These are phyloP conservation scores for Mycena sanguinolenta DNA, from an alignment of 768 basidiomycete genomes.

Conservation along the genomic window DNA sequence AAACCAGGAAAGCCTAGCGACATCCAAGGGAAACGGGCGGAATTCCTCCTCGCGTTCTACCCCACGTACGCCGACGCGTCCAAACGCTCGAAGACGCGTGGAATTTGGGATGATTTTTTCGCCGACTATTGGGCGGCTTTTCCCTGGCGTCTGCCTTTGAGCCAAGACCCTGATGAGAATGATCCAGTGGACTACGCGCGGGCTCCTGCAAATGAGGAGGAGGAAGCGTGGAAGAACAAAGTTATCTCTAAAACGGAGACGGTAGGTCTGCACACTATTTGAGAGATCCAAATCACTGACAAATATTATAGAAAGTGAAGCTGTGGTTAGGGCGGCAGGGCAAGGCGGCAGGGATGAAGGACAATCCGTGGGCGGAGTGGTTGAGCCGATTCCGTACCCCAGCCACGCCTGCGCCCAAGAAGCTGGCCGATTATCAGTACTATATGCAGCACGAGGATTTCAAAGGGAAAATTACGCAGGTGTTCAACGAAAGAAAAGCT, in stretches of 20 bases:
- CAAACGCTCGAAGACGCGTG: not conserved
- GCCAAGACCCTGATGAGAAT: not conserved
- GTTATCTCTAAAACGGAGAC: not conserved
- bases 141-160: not conserved
- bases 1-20: slow-evolving; percentile 11
- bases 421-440: not conserved
- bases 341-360: not conserved
- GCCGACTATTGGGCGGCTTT: not conserved
- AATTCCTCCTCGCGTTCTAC: not conserved
- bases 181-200: not conserved
- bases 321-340: not conserved
- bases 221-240: not conserved
- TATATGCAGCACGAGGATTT: slow-evolving; percentile 7
- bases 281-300: not conserved
- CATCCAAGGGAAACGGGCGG: slow-evolving; percentile 3
- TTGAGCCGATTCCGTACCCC: not conserved
- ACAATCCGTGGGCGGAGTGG: not conserved
- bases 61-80: not conserved
- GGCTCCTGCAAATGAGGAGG: not conserved
- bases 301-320: not conserved
- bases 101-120: not conserved
- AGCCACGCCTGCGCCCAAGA: not conserved
- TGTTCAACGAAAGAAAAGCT: not conserved
- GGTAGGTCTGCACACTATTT: not conserved
- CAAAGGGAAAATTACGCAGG: not conserved